Conservation (phyloP, 2,329 filamentous ascomycete genomes). For the Alternaria arborescens region DNA sequence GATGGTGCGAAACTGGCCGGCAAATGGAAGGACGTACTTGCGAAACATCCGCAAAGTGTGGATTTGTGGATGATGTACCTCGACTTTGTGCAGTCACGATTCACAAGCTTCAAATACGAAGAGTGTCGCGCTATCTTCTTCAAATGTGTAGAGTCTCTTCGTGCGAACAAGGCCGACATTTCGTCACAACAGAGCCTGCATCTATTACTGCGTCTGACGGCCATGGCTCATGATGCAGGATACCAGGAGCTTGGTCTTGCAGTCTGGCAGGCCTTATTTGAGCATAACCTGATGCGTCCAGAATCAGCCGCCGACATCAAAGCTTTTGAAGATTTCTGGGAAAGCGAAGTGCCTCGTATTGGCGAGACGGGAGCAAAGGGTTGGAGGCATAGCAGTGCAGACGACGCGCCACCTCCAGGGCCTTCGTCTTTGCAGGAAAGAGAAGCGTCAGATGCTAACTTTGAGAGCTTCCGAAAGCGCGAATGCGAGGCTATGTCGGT, state of each 20-base stretch:
- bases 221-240: conserved; percentile 78
- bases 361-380: conserved; percentile 77
- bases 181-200: conserved; percentile 61
- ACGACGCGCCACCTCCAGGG: conserved; percentile 21
- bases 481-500: conserved; percentile 63
- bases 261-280: conserved; percentile 83
- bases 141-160: conserved; percentile 62
- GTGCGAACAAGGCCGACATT: conserved; percentile 3
- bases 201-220: conserved; percentile 76
- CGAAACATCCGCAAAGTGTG: conserved; percentile 65
- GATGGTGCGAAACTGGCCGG: conserved; percentile 66
- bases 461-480: conserved; percentile 46
- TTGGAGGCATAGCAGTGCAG: conserved; percentile 66
- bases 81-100: conserved; percentile 74
- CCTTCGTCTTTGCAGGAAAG: conserved; percentile 8
- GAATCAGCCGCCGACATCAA: conserved; percentile 51
- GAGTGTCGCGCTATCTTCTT: conserved; percentile 67
- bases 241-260: conserved; percentile 79
- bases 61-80: conserved; percentile 77
- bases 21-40: conserved; percentile 72
- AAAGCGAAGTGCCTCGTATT: conserved; percentile 79
- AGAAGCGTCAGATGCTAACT: conserved; percentile 19
- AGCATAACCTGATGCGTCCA: conserved; percentile 73
- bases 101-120: conserved; percentile 73
- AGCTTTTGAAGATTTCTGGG: conserved; percentile 80